Evolutionary conservation across 352 stramenopile genomes (phyloP).

Genomic region (Globisporangium paddicum): DNA sequence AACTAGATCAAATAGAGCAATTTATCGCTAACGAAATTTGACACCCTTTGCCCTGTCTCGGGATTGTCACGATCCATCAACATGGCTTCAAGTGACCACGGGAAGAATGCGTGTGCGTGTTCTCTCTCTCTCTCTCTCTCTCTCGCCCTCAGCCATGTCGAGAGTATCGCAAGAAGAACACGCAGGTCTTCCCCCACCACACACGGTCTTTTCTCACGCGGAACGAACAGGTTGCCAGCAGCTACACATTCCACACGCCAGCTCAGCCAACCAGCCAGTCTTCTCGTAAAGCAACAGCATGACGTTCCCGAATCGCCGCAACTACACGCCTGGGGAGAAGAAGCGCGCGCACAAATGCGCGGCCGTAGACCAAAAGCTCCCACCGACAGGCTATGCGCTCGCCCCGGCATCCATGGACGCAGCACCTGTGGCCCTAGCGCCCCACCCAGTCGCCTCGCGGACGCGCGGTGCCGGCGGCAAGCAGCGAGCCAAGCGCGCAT

Average conservation of each 20-base stretch:
- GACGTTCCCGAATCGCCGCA: conserved; percentile 56
- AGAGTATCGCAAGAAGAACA: neutral
- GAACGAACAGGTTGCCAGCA: neutral
- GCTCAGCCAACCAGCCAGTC: neutral
- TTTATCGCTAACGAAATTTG: too few species aligned
- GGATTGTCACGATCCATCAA: conserved; percentile 5
- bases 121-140: too few species aligned
- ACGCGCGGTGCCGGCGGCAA: conserved; percentile 13
- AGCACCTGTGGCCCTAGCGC: neutral
- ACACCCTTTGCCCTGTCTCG: neutral
- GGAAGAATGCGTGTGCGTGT: neutral
- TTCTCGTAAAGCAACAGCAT: conserved; percentile 17
- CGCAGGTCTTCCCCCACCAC: neutral
- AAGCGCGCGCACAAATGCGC: conserved; percentile 28
- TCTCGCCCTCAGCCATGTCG: neutral
- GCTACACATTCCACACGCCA: too few species aligned
- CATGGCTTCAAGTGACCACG: neutral
- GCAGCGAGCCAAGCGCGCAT: neutral
- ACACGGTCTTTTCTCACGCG: neutral
- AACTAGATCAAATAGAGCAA: too few species aligned
- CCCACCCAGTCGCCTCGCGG: neutral
- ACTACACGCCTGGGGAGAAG: conserved; percentile 46
- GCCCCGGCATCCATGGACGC: neutral
- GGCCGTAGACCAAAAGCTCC: conserved; percentile 1
- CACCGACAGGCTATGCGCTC: neutral